Conservation (phyloP, 176 grass and related monocot genomes). For the Musa itinerans region DNA sequence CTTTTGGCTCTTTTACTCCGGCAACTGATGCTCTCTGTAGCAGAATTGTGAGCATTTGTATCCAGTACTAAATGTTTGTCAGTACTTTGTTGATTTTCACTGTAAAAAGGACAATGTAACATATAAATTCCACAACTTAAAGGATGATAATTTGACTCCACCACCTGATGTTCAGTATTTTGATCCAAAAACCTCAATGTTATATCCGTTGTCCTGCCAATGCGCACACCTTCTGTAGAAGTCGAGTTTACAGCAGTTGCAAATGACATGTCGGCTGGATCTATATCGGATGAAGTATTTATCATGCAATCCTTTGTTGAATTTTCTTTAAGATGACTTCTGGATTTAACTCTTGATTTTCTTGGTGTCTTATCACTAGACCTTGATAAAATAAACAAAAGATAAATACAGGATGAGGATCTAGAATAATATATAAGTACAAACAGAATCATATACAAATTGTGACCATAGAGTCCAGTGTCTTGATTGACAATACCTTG, state of each 20-base stretch:
- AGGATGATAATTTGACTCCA: not conserved
- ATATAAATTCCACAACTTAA: not conserved
- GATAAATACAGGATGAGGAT: not conserved
- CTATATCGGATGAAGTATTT: slow-evolving; percentile 16
- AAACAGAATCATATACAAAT: too few relatives aligned
- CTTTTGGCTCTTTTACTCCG: not conserved
- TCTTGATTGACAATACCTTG: not conserved
- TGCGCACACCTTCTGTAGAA: not conserved
- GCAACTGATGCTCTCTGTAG: not conserved
- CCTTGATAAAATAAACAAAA: not conserved
- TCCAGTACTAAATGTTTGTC: not conserved
- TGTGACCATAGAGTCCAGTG: not conserved
- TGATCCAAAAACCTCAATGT: slow-evolving; percentile 6
- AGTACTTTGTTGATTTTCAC: slow-evolving; percentile 1
- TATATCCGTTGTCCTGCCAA: not conserved
- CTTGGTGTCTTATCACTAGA: not conserved
- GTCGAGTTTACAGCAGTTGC: not conserved
- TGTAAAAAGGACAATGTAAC: not conserved
- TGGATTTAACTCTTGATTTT: slow-evolving; percentile 12
- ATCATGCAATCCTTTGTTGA: not conserved
- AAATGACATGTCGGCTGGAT: slow-evolving; percentile 14
- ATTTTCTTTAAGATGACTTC: not conserved
- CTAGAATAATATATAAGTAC: too few relatives aligned
- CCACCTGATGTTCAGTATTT: not conserved
- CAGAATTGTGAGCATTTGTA: not conserved